phyloP scores from a whole-genome alignment of 1,284 basidiomycete species.

The Anthracocystis panici-leucophaei region DNA sequence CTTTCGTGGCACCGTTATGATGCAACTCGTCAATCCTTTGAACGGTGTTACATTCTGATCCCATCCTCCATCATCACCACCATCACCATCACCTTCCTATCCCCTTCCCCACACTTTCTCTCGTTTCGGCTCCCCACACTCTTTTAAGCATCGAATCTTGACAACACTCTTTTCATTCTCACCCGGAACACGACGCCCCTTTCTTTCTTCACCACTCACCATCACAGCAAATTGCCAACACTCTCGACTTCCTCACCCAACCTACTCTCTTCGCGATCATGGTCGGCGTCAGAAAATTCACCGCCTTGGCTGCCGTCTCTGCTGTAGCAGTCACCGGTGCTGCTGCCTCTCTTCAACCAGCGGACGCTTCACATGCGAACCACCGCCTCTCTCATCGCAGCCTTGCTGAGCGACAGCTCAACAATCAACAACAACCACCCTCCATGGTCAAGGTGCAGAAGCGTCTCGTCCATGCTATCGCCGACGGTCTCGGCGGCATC shows the following conservation, averaged over 20 bases:
- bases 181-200: background rate
- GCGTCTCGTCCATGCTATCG: constrained; percentile 16
- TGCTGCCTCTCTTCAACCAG: constrained; percentile 27
- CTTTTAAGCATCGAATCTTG: constrained; percentile 12
- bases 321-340: constrained; percentile 30
- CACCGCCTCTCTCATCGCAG: constrained; percentile 28
- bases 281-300: constrained; percentile 34
- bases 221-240: background rate
- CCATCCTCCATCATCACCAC: constrained; percentile 14
- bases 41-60: constrained; percentile 1
- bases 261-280: constrained; percentile 8
- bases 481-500: constrained; percentile 34
- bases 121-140: constrained; percentile 21
- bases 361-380: constrained; percentile 29
- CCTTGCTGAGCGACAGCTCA: constrained; percentile 25
- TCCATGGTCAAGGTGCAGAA: constrained; percentile 47
- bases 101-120: constrained; percentile 2
- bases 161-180: constrained; percentile 22
- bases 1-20: constrained; percentile 9
- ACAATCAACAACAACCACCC: constrained; percentile 16
- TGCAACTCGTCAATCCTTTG: constrained; percentile 34
- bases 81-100: constrained; percentile 6
- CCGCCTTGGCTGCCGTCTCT: constrained; percentile 39
- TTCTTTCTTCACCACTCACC: background rate
- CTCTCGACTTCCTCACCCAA: background rate